A percentile compares a stretch with the other conserved stretches of the same genome.
phyloP scores from a whole-genome alignment of 2,329 filamentous ascomycete genomes.

The Diplodia corticola region DNA sequence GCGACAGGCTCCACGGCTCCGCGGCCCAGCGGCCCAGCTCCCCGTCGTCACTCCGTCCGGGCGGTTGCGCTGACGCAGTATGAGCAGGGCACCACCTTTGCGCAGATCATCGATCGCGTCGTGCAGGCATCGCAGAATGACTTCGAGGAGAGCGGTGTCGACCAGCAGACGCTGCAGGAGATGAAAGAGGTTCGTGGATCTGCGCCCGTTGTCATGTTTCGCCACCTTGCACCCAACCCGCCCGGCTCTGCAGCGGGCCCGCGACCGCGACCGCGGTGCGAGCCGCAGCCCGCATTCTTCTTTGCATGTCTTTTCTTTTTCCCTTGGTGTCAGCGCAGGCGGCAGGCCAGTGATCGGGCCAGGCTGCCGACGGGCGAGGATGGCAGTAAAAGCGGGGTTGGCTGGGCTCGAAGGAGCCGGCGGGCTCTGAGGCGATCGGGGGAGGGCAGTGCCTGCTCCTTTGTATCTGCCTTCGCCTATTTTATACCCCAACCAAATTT shows the following conservation, averaged over 20 bases:
- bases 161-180: constrained; percentile 81
- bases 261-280: neutral
- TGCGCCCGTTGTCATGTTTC: constrained; percentile 8
- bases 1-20: constrained; percentile 1
- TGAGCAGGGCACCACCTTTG: constrained; percentile 72
- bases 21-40: neutral
- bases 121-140: constrained; percentile 72
- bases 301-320: constrained; percentile 7
- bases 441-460: constrained; percentile 23
- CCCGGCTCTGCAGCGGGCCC: neutral
- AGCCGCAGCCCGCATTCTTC: neutral
- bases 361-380: constrained; percentile 23
- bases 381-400: constrained; percentile 25
- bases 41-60: constrained; percentile 15
- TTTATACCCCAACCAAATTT: constrained; percentile 43
- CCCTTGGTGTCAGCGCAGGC: constrained; percentile 6
- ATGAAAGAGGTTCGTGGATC: constrained; percentile 73
- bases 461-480: constrained; percentile 42
- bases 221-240: constrained; percentile 15
- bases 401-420: constrained; percentile 23
- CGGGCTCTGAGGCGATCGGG: constrained; percentile 22
- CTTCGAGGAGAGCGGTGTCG: constrained; percentile 94
- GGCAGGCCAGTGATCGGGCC: constrained; percentile 15
- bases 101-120: constrained; percentile 81
- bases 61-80: constrained; percentile 18